phyloP scores from a whole-genome alignment of 345 rosid genomes.

The thale cress (Arabidopsis thaliana) region DNA sequence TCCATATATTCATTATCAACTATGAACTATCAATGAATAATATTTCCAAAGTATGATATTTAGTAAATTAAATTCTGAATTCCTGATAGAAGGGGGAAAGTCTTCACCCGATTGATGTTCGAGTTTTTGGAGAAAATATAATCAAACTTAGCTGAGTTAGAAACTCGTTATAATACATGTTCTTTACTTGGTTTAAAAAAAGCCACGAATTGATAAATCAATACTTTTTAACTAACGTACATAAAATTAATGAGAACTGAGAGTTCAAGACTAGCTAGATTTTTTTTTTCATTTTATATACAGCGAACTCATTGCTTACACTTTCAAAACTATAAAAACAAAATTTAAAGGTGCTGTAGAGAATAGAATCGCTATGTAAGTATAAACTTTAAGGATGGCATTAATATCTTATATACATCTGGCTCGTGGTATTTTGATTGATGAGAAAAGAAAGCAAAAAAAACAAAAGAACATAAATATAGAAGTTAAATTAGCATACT shows the following conservation, averaged over 20 bases:
- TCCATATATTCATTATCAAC: background rate
- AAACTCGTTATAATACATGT: no score
- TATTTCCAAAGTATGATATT: background rate
- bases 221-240: background rate
- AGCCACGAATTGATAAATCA: no score
- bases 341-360: no score
- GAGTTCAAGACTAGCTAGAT: background rate
- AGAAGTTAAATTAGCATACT: background rate
- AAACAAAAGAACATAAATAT: background rate
- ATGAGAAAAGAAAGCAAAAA: background rate
- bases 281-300: background rate
- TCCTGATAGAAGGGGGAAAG: no score
- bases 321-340: background rate
- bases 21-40: background rate
- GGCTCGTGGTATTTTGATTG: slow-evolving; percentile 12
- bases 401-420: background rate
- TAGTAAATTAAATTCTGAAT: background rate
- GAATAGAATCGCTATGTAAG: background rate
- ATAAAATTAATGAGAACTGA: background rate
- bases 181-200: no score
- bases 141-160: no score
- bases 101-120: no score
- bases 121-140: no score
- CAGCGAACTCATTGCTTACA: background rate
- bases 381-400: background rate